Percentiles rank a stretch among this genome's conserved stretches.
Conservation (phyloP, 2,329 filamentous ascomycete species). For the Fusarium napiforme region DNA sequence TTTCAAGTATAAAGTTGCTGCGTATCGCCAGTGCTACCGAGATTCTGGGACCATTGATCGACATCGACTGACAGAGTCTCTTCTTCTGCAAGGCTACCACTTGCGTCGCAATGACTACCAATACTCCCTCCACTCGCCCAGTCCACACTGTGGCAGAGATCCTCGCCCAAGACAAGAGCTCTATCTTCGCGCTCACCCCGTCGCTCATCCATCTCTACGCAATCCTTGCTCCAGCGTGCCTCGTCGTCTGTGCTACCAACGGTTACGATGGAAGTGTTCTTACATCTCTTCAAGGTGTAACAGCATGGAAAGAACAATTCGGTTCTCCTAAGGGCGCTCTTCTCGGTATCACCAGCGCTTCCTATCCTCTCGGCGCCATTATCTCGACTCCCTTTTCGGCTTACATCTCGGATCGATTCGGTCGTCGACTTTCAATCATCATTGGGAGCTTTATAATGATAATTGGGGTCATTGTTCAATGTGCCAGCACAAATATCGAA, state of each 20-base stretch:
- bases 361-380: slow-evolving; percentile 60
- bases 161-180: slow-evolving; percentile 15
- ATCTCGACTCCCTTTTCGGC: slow-evolving; percentile 45
- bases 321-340: slow-evolving; percentile 46
- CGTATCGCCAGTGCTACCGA: neutral
- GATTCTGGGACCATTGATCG: neutral
- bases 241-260: slow-evolving; percentile 51
- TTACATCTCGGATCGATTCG: slow-evolving; percentile 44
- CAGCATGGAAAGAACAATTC: slow-evolving; percentile 52
- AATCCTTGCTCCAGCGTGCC: slow-evolving; percentile 25
- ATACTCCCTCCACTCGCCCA: neutral
- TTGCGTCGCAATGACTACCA: neutral
- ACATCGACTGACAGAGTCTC: neutral
- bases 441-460: slow-evolving; percentile 36
- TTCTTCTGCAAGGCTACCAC: neutral
- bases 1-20: neutral
- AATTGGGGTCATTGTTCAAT: slow-evolving; percentile 22
- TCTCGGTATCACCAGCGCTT: slow-evolving; percentile 50
- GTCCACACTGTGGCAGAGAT: slow-evolving; percentile 21
- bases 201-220: slow-evolving; percentile 22
- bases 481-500: slow-evolving; percentile 38
- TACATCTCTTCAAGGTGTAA: slow-evolving; percentile 56
- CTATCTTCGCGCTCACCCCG: slow-evolving; percentile 4
- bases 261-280: slow-evolving; percentile 61
- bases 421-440: slow-evolving; percentile 45